Base-by-base conservation (phyloP, 2,329 filamentous ascomycete genomes). In the Triangularia verruculosa region DNA sequence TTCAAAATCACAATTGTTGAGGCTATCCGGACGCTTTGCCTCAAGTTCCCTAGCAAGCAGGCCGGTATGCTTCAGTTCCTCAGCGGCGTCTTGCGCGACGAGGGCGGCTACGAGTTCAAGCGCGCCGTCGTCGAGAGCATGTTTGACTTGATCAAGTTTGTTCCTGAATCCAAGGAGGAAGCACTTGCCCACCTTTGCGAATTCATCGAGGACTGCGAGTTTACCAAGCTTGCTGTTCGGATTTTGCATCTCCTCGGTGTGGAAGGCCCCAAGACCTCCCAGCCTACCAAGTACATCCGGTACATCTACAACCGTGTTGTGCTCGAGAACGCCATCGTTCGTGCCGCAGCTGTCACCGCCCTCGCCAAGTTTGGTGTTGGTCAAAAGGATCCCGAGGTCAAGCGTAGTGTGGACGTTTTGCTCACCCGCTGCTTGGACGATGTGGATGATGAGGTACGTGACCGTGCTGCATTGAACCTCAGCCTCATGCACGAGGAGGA, bases 1-100 rank as follows among this genome's bases (percentile, higher is more conserved):
- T 99, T 99, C 84, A 99, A 98, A 83, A 97, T 99, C 70, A 99
- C 95, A n/a, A 97, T 99, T 72, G 94, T 99, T 52, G 95, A 99
- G 78, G 95, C 95, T 51, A 97, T 99, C 74, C 90, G 95, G 66
- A 98, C 95, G 3, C 81, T 99, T 47, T 98, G 94, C 76, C 83
- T 99, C 71, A 99, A 99, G 80, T 99, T 99, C 80, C 95, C 95
- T 32, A 93, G 87, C 80, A 99, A 99, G 81, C 95, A 99, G 79
- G 94, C 94, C 55, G 93, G 93, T 67, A 98, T 99, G 93, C 88
- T 99, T 59, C 88, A 92, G 58, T 99, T 99, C 86, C 86, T 99
- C 56, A 97, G 94, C 73, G 92, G 93, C n/a, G 97, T 98, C 64
- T 82, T 99, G 59, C 88, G 95, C 27, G 95, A 99, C 71, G 95